Evolutionary conservation across 1,284 basidiomycete species (phyloP), one percentile per base, ranked within the genome.

Genomic region (Gymnopus androsaceus): DNA sequence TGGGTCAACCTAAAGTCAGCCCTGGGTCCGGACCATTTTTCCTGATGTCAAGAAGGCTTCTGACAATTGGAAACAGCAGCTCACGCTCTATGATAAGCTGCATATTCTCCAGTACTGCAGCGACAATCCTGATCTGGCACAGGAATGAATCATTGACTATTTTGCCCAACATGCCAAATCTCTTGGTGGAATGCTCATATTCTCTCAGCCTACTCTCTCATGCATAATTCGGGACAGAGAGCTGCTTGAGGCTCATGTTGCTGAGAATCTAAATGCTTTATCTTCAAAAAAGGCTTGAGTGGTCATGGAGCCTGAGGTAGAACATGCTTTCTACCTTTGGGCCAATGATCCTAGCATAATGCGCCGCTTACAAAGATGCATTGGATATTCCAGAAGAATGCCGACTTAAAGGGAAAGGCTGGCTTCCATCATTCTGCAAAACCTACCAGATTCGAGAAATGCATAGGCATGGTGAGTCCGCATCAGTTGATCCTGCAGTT

Each of bases 381-480:
- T 55, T 71, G 17, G 51, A 66, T 45, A 65, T 75, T 2, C 70
- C 67, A 6, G 57, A 67, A 27, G 56, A 64, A 15, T 64, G 68
- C 47, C 45, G 63, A 17, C 57, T 72, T 11, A 45, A 3, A 9
- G 61, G 65, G 6, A 61, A 61, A 15, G 67, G 71, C 7, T 73
- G 71, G 71, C 45, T 71, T 41, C 30, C 41, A 9, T 54, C 51
- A 11, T 71, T 71, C 53, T 68, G 63, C 30, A 63, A 54, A 30
- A 56, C 63, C 14, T 72, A 73, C 56, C 64, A 67, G 4, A 60
- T 76, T 1, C 57, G 63, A 31, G 67, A 73, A 42, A 57, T 57
- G 57, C 28, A 55, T 3, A 44, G 63, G 15, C 74, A 76, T 64
- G 74, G 75, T n/a, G 74, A 76, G 58, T 72, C 72, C 25, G 72